Evolutionary conservation across 2,329 filamentous ascomycete genomes (phyloP).

Genomic region (Venturia nashicola): DNA sequence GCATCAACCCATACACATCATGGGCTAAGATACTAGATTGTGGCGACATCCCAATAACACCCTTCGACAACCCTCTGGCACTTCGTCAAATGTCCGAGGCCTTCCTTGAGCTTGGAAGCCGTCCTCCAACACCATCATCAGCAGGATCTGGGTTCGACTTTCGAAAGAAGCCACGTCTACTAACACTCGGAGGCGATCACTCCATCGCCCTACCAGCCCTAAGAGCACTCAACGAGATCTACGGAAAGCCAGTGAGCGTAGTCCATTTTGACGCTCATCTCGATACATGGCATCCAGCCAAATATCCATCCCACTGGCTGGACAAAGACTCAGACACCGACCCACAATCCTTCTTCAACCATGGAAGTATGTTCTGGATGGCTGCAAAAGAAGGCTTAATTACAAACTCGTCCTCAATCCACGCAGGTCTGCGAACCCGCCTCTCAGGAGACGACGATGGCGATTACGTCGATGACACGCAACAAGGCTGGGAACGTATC

Average conservation of each 20-base stretch:
- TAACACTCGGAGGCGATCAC: conserved; percentile 38
- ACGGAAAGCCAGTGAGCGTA: conserved; percentile 33
- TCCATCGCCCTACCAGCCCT: conserved; percentile 38
- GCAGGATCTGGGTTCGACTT: conserved; percentile 27
- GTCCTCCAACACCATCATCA: conserved; percentile 25
- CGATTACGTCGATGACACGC: conserved; percentile 56
- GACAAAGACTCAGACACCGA: conserved; percentile 32
- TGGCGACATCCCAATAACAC: conserved; percentile 78
- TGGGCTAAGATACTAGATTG: conserved; percentile 79
- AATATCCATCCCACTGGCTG: conserved; percentile 68
- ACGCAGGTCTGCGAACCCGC: conserved; percentile 71
- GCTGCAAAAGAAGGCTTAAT: conserved; percentile 72
- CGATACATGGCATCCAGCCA: conserved; percentile 73
- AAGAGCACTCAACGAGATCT: conserved; percentile 33
- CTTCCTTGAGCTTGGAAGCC: conserved; percentile 54
- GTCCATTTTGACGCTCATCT: conserved; percentile 51
- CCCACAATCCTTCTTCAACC: conserved; percentile 63
- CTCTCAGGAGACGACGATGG: conserved; percentile 53
- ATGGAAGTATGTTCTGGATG: conserved; percentile 87
- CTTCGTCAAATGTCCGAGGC: conserved; percentile 74
- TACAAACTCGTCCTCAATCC: conserved; percentile 60
- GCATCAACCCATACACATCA: conserved; percentile 69
- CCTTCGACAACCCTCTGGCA: conserved; percentile 75
- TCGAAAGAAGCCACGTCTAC: conserved; percentile 31
- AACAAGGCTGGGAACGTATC: conserved; percentile 70